phyloP scores from a whole-genome alignment of 176 grass and related monocot genomes.

The Eleusine coracana region DNA sequence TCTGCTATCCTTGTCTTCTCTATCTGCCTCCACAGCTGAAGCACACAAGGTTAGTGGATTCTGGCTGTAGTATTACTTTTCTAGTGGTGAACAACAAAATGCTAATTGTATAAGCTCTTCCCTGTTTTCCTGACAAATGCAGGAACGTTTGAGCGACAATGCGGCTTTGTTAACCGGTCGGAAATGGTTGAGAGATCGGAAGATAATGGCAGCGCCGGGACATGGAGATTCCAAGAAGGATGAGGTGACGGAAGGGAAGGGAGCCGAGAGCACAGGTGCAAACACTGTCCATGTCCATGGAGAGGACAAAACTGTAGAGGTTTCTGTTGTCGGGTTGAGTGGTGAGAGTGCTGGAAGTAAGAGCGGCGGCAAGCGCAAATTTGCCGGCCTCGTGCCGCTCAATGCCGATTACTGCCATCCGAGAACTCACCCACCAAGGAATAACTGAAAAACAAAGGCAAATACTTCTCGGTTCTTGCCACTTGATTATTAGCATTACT shows the following conservation, averaged over 20 bases:
- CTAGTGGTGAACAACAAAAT: not conserved
- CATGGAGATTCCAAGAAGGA: conserved; percentile 11
- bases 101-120: not conserved
- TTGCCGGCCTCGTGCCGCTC: conserved; percentile 52
- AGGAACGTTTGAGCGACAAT: conserved; percentile 6
- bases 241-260: conserved; percentile 20
- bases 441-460: conserved; percentile 82
- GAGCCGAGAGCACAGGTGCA: conserved; percentile 57
- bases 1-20: conserved; percentile 40
- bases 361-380: conserved; percentile 36
- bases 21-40: conserved; percentile 31
- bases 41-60: conserved; percentile 37
- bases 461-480: conserved; percentile 38
- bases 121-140: not conserved
- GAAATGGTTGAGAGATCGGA: conserved; percentile 44
- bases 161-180: not conserved
- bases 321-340: conserved; percentile 41
- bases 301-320: conserved; percentile 49
- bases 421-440: conserved; percentile 67
- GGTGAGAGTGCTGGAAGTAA: not conserved
- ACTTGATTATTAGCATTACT: conserved; percentile 7
- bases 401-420: conserved; percentile 63
- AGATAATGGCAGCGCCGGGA: not conserved
- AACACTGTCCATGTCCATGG: conserved; percentile 36
- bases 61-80: not conserved